Conservation (phyloP, 1,284 basidiomycete species). For the Gomphus bonarii region DNA sequence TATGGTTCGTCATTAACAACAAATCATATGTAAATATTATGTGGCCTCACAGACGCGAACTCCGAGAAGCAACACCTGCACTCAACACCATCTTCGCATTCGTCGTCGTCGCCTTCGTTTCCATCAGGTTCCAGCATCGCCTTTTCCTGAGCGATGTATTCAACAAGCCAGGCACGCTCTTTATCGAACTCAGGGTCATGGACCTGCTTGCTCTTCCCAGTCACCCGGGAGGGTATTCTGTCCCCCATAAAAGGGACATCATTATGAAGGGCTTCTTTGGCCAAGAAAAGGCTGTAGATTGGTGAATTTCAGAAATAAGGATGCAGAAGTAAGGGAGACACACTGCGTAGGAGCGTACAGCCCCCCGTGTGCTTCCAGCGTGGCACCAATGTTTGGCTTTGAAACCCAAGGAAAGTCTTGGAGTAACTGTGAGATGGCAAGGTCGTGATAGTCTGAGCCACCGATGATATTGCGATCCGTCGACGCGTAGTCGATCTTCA, state of each 20-base stretch:
- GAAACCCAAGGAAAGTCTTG: constrained; percentile 49
- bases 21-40: background rate
- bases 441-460: constrained; percentile 31
- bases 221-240: constrained; percentile 23
- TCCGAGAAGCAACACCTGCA: constrained; percentile 76
- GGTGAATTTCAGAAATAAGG: background rate
- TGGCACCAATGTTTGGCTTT: constrained; percentile 35
- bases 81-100: constrained; percentile 50
- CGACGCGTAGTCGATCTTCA: constrained; percentile 41
- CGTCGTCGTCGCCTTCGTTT: constrained; percentile 23
- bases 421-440: constrained; percentile 23
- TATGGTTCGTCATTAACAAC: constrained; percentile 21
- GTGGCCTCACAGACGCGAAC: constrained; percentile 54
- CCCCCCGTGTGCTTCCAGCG: constrained; percentile 26
- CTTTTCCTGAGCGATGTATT: constrained; percentile 21
- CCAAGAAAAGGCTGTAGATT: constrained; percentile 7
- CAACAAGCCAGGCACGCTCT: constrained; percentile 36
- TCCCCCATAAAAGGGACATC: constrained; percentile 32
- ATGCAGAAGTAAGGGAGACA: background rate
- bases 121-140: constrained; percentile 19
- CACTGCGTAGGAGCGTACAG: constrained; percentile 51
- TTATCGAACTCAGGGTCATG: constrained; percentile 33
- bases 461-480: constrained; percentile 30
- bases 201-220: constrained; percentile 32
- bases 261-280: background rate